Percentiles rank a stretch among this genome's conserved stretches.
These are phyloP conservation scores for Suhomyces tanzawaensis DNA, from an alignment of 805 yeast species.

Conservation along the genomic window DNA sequence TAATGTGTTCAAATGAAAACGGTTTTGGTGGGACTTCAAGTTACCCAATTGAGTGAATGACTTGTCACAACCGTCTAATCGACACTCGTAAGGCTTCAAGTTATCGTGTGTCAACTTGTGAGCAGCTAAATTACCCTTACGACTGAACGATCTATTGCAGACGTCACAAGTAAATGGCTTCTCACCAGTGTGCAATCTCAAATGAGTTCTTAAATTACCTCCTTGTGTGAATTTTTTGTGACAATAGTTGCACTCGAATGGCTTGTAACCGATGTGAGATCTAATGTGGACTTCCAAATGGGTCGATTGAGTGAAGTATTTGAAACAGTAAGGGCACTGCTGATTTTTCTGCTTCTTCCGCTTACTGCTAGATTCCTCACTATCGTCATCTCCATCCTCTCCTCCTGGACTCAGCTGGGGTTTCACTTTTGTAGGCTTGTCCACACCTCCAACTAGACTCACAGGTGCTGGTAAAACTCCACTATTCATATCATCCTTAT, in stretches of 20 bases:
- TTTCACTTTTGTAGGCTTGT: conserved; percentile 48
- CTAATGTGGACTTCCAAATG: conserved; percentile 87
- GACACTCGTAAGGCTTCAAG: conserved; percentile 74
- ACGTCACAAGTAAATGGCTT: conserved; percentile 80
- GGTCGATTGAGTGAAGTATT: conserved; percentile 83
- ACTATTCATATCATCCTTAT: conserved; percentile 25
- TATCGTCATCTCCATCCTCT: conserved; percentile 20
- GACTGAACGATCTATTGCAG: conserved; percentile 75
- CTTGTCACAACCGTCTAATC: conserved; percentile 77
- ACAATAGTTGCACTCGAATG: conserved; percentile 76
- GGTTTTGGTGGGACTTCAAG: conserved; percentile 89
- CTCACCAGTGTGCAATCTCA: conserved; percentile 86
- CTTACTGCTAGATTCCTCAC: conserved; percentile 17
- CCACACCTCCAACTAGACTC: conserved; percentile 77
- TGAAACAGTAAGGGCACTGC: conserved; percentile 74
- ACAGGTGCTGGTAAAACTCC: conserved; percentile 54
- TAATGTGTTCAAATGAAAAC: conserved; percentile 76
- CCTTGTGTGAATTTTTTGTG: conserved; percentile 85
- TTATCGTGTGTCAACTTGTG: conserved; percentile 81
- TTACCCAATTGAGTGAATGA: conserved; percentile 90
- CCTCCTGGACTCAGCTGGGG: conserved; percentile 11
- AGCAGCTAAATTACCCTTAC: conserved; percentile 90
- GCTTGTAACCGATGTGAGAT: conserved; percentile 83
- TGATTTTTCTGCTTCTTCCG: conserved; percentile 47
- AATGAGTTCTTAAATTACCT: conserved; percentile 83